These are phyloP conservation scores for Dioscorea dumetorum DNA, from an alignment of 106 monocot species.

Conservation along the genomic window DNA sequence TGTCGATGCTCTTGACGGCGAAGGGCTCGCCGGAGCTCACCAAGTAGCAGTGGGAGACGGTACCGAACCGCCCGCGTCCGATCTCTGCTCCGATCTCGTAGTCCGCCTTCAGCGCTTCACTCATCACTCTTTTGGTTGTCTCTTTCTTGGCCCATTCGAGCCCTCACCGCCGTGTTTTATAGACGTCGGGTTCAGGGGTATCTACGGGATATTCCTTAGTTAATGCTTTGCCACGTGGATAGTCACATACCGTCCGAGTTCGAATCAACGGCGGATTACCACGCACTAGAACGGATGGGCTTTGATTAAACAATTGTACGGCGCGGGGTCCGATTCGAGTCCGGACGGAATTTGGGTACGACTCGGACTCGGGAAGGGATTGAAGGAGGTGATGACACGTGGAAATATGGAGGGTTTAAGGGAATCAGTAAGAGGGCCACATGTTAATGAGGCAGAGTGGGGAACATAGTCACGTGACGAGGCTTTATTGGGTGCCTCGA, in stretches of 20 bases:
- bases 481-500: too few relatives aligned
- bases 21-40: slow-evolving; percentile 30
- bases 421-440: too few relatives aligned
- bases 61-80: slow-evolving; percentile 67
- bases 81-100: slow-evolving; percentile 55
- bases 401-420: too few relatives aligned
- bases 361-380: too few relatives aligned
- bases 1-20: slow-evolving; percentile 65
- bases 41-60: slow-evolving; percentile 34
- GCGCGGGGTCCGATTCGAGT: too few relatives aligned
- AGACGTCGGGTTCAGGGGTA: not conserved
- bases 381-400: too few relatives aligned
- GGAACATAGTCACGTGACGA: too few relatives aligned
- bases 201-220: not conserved
- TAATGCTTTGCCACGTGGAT: not conserved
- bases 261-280: not conserved
- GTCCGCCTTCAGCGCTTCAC: slow-evolving; percentile 28
- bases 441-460: too few relatives aligned
- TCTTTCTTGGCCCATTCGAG: not conserved
- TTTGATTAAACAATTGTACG: too few relatives aligned
- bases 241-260: not conserved
- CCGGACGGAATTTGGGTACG: too few relatives aligned
- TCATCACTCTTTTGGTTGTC: slow-evolving; percentile 25
- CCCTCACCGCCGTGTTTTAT: not conserved
- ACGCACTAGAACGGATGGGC: too few relatives aligned